These are phyloP conservation scores for Fusarium palustre DNA, from an alignment of 2,329 filamentous ascomycete species.

Conservation along the genomic window DNA sequence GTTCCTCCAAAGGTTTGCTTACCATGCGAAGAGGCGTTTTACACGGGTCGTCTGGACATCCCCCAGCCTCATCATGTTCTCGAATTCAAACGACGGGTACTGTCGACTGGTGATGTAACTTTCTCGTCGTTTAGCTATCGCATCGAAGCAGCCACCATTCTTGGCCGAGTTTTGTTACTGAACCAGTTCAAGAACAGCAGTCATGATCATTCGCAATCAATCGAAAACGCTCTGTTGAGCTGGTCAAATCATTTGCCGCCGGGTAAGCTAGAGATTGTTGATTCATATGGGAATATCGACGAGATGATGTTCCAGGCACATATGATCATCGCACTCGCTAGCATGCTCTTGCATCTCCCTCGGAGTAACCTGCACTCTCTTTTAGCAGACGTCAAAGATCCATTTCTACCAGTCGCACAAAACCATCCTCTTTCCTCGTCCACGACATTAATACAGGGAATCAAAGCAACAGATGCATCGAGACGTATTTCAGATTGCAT, in stretches of 20 bases:
- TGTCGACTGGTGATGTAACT: conserved; percentile 24
- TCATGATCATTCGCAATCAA: conserved; percentile 37
- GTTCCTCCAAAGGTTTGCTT: conserved; percentile 28
- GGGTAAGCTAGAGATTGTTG: conserved; percentile 34
- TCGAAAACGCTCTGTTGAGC: conserved; percentile 39
- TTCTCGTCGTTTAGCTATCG: conserved; percentile 44
- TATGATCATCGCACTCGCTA: conserved; percentile 35
- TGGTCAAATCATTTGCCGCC: conserved; percentile 39
- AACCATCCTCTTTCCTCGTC: conserved; percentile 25
- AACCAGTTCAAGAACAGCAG: conserved; percentile 31
- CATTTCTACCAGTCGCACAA: conserved; percentile 15
- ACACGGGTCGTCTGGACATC: conserved; percentile 16
- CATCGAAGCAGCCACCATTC: conserved; percentile 38
- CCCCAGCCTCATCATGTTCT: conserved; percentile 26
- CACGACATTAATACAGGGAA: conserved; percentile 32
- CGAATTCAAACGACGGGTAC: conserved; percentile 31
- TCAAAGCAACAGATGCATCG: conserved; percentile 43
- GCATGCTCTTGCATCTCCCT: conserved; percentile 41
- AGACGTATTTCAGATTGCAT: conserved; percentile 39
- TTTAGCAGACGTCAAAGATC: conserved; percentile 23
- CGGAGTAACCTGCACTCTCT: conserved; percentile 30
- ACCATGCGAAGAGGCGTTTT: conserved; percentile 38
- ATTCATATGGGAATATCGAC: conserved; percentile 38
- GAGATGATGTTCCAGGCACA: conserved; percentile 45
- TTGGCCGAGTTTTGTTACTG: conserved; percentile 29